Evolutionary conservation across 352 stramenopile genomes (phyloP), one percentile per base, ranked within the genome.

Genomic region (Phytopythium mirpurense): DNA sequence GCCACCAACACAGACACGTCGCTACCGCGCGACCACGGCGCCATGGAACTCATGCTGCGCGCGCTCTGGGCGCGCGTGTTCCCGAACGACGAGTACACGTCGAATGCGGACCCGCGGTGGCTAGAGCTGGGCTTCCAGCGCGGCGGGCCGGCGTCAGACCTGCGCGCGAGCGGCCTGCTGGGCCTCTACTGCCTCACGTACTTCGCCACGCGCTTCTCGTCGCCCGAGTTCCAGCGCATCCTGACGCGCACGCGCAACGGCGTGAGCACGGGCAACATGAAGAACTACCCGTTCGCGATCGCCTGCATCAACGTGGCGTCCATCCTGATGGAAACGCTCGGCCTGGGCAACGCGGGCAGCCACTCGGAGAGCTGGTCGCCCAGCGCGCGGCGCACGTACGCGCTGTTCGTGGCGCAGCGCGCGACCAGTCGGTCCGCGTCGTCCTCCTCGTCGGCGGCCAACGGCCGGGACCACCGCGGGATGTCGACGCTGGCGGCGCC

Each of bases 201-300:
- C 54, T 94, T 93, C 58, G 76, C 87, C 34, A 83, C 65, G 21
- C 32, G 64, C 19, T 74, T 83, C 37, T 74, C 82, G 27, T 79
- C 73, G 14, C 63, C 61, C 34, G 69, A 90, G 34, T 88, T 88
- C 41, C 62, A 79, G 56, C 71, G 78, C 18, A 93, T 91, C 43
- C 66, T 91, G 24, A 70, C 78, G 21, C 76, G 84, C 36, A 92
- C 80, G 7, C 74, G 82, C 12, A 80, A 90, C 67, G 83, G 82
- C 54, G 82, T 93, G 52, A 93, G 84, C 58, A 72, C 86, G 66
- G 84, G 82, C 36, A 89, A 94, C 68, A 86, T 94, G 77, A 91
- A 91, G 55, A 93, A 90, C 66, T 94, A 94, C 44, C 84, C 84
- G 21, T 63, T 94, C n/a, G 82, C 82, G 23, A 90, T 94, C 47